Base-by-base conservation (phyloP, 2,329 filamentous ascomycete genomes). In the Xylaria sp. region DNA sequence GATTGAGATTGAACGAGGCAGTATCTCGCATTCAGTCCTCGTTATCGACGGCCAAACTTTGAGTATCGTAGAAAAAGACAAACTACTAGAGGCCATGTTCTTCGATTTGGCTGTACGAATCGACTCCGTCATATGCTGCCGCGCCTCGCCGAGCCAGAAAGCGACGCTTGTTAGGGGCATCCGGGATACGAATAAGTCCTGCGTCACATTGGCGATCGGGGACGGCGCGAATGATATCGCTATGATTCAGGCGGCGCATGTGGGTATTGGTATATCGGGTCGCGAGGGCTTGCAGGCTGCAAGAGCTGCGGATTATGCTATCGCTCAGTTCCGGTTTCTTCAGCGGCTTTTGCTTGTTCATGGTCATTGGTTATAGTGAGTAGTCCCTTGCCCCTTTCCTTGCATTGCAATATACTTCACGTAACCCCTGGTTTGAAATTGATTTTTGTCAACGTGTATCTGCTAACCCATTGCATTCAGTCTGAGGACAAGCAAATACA, bases 191-290 rank as follows among this genome's bases (percentile, higher is more conserved):
- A 84, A 96, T 6, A 87, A 89, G 40, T 85, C 85, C 51, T 87
- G 91, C 1, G 87, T 97, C 47, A 98, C 94, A 0, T 83, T 98
- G n/a, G 93, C 94, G 1, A 96, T 97, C 65, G 94, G 94, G 2
- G 94, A 97, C 74, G 94, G 94, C 35, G 93, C 94, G 50, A 97
- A 97, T 72, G 94, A 97, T 72, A 89, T 97, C 71, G 92, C 94
- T 55, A 97, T 97, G 94, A 96, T 97, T 51, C 92, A 94, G 71
- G 92, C 83, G 4, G 81, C 83, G 0, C 93, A 97, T 73, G 92
- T 97, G 12, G 94, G 94, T 11, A 89, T 97, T 51, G 94, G 94
- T 15, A 94, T 97, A 54, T 94, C 92, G 0, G 94, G 94, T 2
- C 94, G 94, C 72, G 94, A 97, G 77, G 94, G 94, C 0, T 81